Evolutionary conservation across 2,329 filamentous ascomycete species (phyloP).

Genomic region (Eurotiales sp.): DNA sequence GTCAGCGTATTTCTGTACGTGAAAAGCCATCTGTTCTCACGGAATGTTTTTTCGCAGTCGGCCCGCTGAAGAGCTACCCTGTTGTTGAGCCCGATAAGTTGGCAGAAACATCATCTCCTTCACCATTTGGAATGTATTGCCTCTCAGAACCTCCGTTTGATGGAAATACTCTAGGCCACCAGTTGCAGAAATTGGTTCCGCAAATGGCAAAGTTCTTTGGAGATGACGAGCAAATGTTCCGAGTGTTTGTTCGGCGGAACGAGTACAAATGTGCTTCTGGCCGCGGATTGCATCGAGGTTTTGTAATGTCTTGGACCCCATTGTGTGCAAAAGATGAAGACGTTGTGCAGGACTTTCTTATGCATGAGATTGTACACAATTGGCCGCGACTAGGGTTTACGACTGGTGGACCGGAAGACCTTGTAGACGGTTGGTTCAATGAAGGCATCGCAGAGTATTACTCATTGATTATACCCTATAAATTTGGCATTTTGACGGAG

Average conservation of each 20-base stretch:
- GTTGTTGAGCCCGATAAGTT: background rate
- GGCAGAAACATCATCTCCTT: background rate
- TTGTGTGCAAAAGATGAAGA: background rate
- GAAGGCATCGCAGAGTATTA: slow-evolving; percentile 10
- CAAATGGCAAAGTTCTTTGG: background rate
- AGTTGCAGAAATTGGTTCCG: background rate
- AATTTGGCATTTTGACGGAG: slow-evolving; percentile 1
- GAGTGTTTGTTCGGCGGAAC: slow-evolving; percentile 5
- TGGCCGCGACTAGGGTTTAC: slow-evolving; percentile 1
- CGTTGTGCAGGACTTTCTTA: slow-evolving; percentile 1
- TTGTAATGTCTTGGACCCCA: slow-evolving; percentile 7
- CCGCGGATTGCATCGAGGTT: background rate
- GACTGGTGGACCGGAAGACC: slow-evolving; percentile 2
- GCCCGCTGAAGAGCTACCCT: slow-evolving; percentile 3
- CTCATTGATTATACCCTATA: background rate
- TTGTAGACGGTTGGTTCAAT: slow-evolving; percentile 6
- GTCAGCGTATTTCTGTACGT: background rate
- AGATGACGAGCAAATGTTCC: background rate
- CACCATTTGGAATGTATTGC: background rate
- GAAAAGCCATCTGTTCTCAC: background rate
- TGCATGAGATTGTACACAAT: slow-evolving; percentile 5
- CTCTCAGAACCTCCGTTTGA: slow-evolving; percentile 3
- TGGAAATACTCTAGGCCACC: background rate
- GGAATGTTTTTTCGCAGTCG: slow-evolving; percentile 4
- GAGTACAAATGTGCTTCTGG: slow-evolving; percentile 4